Evolutionary conservation across 2,329 filamentous ascomycete species (phyloP).

Genomic region (Proliferodiscus dingleyae): DNA sequence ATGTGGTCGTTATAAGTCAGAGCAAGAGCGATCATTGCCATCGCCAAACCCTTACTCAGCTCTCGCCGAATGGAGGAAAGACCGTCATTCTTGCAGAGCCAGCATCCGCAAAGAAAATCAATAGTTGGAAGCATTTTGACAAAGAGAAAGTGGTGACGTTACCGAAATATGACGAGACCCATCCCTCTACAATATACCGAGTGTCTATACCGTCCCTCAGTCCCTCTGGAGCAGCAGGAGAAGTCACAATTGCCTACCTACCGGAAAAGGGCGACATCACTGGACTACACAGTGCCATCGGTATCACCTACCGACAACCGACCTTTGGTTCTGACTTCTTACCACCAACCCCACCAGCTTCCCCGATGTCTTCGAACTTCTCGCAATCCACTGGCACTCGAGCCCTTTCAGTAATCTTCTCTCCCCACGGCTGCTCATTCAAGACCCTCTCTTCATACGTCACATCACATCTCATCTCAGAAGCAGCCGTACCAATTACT

Average conservation of each 20-base stretch:
- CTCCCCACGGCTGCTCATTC: constrained; percentile 57
- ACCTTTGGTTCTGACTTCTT: constrained; percentile 2
- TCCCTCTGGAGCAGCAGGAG: constrained; percentile 51
- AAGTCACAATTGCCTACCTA: constrained; percentile 67
- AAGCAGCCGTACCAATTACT: constrained; percentile 56
- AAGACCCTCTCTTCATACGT: constrained; percentile 50
- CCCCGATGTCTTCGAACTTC: constrained; percentile 23
- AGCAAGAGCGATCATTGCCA: constrained; percentile 67
- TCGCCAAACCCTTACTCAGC: constrained; percentile 60
- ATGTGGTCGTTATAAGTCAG: constrained; percentile 55
- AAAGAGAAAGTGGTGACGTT: constrained; percentile 42
- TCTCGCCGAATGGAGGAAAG: constrained; percentile 47
- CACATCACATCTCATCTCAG: constrained; percentile 49
- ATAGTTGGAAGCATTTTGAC: constrained; percentile 64
- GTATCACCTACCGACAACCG: constrained; percentile 62
- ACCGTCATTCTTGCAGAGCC: constrained; percentile 64
- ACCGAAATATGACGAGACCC: constrained; percentile 42
- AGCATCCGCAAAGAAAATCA: constrained; percentile 59
- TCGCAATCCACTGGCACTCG: constrained; percentile 34
- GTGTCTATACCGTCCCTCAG: constrained; percentile 51
- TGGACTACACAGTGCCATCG: constrained; percentile 61
- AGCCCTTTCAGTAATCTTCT: constrained; percentile 58
- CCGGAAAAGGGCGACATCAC: constrained; percentile 55
- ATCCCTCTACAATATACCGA: constrained; percentile 30
- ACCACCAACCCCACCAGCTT: constrained; percentile 20